These are phyloP conservation scores for Nidula niveotomentosa DNA, from an alignment of 1,284 basidiomycete species.

Conservation along the genomic window DNA sequence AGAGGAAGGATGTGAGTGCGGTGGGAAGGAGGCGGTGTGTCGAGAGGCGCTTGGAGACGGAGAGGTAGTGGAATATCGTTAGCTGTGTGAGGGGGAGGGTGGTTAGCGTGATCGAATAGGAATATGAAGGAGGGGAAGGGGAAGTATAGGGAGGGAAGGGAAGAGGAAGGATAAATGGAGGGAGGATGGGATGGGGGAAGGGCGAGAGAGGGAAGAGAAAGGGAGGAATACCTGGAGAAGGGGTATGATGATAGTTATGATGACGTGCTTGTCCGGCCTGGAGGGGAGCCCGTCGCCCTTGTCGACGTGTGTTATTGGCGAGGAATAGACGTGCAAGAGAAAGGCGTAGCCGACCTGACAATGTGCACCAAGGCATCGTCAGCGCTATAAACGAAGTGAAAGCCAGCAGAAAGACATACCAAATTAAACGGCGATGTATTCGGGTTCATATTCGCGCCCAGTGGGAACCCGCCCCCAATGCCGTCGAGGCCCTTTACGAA, in stretches of 20 bases:
- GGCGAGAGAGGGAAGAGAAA: background rate
- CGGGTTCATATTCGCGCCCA: slow-evolving; percentile 33
- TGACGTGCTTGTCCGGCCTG: slow-evolving; percentile 66
- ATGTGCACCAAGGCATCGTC: background rate
- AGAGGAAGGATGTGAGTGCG: slow-evolving; percentile 54
- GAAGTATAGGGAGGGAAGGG: background rate
- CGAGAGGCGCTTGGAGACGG: slow-evolving; percentile 59
- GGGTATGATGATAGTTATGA: slow-evolving; percentile 67
- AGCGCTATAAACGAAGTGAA: background rate
- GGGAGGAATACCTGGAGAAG: slow-evolving; percentile 53
- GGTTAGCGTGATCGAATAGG: no score
- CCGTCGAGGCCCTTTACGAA: slow-evolving; percentile 69
- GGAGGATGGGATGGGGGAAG: no score
- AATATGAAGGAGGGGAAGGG: background rate
- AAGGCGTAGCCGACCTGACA: slow-evolving; percentile 72
- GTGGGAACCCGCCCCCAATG: slow-evolving; percentile 30
- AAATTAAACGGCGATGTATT: slow-evolving; percentile 66
- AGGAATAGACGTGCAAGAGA: slow-evolving; percentile 69
- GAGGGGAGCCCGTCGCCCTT: slow-evolving; percentile 44
- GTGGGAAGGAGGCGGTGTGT: slow-evolving; percentile 66
- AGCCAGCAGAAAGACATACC: slow-evolving; percentile 33
- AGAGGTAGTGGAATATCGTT: slow-evolving; percentile 60
- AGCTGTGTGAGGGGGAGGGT: slow-evolving; percentile 35
- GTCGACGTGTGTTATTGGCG: slow-evolving; percentile 53
- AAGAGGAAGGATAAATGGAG: slow-evolving; percentile 46